Base-by-base conservation (phyloP, 2,329 filamentous ascomycete species). In the Clarireedia sp. region DNA sequence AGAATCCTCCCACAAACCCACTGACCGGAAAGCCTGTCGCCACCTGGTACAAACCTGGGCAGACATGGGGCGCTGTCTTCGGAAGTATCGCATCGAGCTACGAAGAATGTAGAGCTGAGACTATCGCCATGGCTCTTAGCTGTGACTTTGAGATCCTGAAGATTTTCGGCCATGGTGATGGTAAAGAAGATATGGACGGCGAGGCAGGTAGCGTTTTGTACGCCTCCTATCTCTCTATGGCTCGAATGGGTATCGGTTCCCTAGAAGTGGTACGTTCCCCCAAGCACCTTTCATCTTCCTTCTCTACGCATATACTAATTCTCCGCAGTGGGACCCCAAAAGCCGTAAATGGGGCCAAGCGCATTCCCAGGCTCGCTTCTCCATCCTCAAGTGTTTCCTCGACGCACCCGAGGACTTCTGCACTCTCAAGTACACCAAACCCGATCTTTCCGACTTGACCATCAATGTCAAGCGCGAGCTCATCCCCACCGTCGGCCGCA, bases 41-140 rank as follows among this genome's bases (percentile, higher is more conserved):
- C 2, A 89, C 86, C 1, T 96, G 87, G 85, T 97, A 97, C 75
- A 95, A 94, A 72, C 90, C 90, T 2, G 90, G 90, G 2, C 89
- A 96, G 72, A 97, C 92, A 0, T 97, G 91, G 91, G 88, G 89
- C 55, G 90, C 86, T 5, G 89, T 96, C 0, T 97, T 97, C 67
- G 90, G 91, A 24, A 82, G 87, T 58, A 82, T 95, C 60, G 90
- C 91, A 38, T 89, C 87, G 3, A 89, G 86, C 16, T 96, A 96
- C 67, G 92, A 97, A 72, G 92, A 97, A 72, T 97, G 92, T 70
- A 85, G 92, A 54, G 92, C 92, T 4, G 92, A 97, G 70, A 87
- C 90, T 65, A 91, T 96, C 10, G 92, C 91, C 51, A 96, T 96
- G 90, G 85, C 84, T 43, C 77, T 97, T 4, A 83, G 85, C 67